phyloP scores from a whole-genome alignment of 371 early-diverging fungal genomes.

The Mucor plumbeus region DNA sequence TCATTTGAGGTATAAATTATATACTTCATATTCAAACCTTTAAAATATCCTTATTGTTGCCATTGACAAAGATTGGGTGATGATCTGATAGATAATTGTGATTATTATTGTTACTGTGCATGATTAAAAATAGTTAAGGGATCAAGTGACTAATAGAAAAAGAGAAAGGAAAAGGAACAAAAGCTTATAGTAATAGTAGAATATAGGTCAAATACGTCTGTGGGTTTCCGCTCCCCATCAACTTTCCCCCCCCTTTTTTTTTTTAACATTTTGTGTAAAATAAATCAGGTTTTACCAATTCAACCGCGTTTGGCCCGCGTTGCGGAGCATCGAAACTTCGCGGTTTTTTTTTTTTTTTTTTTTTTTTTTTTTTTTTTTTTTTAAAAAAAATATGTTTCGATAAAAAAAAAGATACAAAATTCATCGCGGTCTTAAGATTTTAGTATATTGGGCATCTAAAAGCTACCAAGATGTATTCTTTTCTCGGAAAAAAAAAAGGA shows the following conservation, averaged over 20 bases:
- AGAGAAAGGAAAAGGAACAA: slow-evolving; percentile 1
- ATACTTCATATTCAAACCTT: neutral
- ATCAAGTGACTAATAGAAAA: neutral
- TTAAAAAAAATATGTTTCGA: neutral
- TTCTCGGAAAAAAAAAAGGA: neutral
- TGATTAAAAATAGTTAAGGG: slow-evolving; percentile 6
- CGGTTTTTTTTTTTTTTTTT: slow-evolving; percentile 3
- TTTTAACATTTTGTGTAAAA: neutral
- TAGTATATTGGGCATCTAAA: neutral
- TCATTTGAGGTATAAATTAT: neutral
- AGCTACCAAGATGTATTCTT: neutral
- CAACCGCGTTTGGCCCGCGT: slow-evolving; percentile 2
- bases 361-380: slow-evolving; percentile 19
- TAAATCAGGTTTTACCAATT: neutral
- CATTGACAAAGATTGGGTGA: neutral
- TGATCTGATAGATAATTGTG: slow-evolving; percentile 4
- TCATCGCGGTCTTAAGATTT: neutral
- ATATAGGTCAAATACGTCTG: neutral
- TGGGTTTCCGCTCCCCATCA: neutral
- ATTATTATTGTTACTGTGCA: slow-evolving; percentile 15
- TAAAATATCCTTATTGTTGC: slow-evolving; percentile 4
- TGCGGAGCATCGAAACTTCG: neutral
- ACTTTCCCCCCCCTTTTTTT: neutral
- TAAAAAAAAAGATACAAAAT: neutral
- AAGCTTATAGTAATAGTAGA: neutral